phyloP scores from a whole-genome alignment of 169 alveolate species.

The Plasmodium malariae region DNA sequence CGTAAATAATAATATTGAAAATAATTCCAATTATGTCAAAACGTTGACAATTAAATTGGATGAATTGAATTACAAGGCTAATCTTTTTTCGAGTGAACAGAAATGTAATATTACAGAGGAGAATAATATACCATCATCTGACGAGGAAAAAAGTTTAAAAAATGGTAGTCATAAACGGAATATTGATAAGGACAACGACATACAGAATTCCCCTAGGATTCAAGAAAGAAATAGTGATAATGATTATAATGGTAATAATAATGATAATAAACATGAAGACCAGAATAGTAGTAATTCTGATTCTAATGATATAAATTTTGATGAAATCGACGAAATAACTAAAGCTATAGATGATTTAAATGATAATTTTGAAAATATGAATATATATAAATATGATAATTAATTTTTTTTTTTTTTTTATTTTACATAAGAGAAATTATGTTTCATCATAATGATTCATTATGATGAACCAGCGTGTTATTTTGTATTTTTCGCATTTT shows the following conservation, averaged over 20 bases:
- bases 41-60: not conserved
- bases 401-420: slow-evolving; percentile 1
- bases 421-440: too few species aligned
- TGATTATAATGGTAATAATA: not conserved
- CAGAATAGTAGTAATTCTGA: slow-evolving; percentile 16
- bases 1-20: not conserved
- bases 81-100: not conserved
- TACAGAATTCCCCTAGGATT: too few species aligned
- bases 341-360: slow-evolving; percentile 65
- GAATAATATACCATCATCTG: not conserved
- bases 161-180: not conserved
- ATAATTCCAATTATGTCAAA: not conserved
- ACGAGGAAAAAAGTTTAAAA: not conserved
- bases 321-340: slow-evolving; percentile 70
- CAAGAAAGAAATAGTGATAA: not conserved
- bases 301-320: slow-evolving; percentile 61
- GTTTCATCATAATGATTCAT: not conserved
- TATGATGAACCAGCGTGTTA: not conserved
- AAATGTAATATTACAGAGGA: not conserved
- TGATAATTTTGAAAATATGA: slow-evolving; percentile 72
- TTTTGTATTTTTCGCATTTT: not conserved
- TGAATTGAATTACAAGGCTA: not conserved
- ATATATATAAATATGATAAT: slow-evolving; percentile 62
- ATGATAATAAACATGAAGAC: not conserved
- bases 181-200: too few species aligned